These are phyloP conservation scores for Pseudopyricularia cyperi DNA, from an alignment of 2,329 filamentous ascomycete species.

Conservation along the genomic window DNA sequence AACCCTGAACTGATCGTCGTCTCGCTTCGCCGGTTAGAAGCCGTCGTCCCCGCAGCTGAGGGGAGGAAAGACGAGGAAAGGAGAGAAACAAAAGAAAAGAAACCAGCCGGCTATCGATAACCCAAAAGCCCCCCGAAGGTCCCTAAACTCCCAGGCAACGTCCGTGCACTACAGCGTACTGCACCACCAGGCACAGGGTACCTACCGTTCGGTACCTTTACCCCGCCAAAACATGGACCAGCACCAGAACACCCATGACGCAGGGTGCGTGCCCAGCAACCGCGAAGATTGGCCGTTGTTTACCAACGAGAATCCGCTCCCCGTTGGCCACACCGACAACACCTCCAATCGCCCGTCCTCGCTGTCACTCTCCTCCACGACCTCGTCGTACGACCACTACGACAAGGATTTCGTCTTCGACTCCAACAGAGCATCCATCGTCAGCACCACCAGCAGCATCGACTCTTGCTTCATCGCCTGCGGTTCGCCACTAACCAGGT, in stretches of 20 bases:
- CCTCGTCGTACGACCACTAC: constrained; percentile 13
- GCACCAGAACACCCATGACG: not conserved
- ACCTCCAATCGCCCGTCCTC: constrained; percentile 10
- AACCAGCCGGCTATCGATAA: not conserved
- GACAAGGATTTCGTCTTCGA: constrained; percentile 13
- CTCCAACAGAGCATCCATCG: constrained; percentile 15
- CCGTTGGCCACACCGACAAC: constrained; percentile 7
- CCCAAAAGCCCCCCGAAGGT: not conserved
- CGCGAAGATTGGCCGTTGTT: constrained; percentile 1
- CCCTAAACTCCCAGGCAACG: too few relatives aligned
- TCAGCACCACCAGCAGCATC: constrained; percentile 14
- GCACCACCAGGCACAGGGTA: not conserved
- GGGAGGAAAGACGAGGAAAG: not conserved
- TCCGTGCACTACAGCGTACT: not conserved
- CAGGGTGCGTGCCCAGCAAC: constrained; percentile 20
- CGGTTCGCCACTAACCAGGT: constrained; percentile 15
- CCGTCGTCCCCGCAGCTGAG: too few relatives aligned
- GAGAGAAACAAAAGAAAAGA: not conserved
- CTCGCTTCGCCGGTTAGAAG: too few relatives aligned
- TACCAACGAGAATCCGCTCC: constrained; percentile 4
- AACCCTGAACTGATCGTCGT: too few relatives aligned
- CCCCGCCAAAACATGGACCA: not conserved
- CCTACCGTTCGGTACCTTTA: not conserved
- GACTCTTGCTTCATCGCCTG: constrained; percentile 4
- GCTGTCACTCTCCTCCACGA: constrained; percentile 14